phyloP scores from a whole-genome alignment of 805 yeast species.

The Yarrowia phangngaensis region DNA sequence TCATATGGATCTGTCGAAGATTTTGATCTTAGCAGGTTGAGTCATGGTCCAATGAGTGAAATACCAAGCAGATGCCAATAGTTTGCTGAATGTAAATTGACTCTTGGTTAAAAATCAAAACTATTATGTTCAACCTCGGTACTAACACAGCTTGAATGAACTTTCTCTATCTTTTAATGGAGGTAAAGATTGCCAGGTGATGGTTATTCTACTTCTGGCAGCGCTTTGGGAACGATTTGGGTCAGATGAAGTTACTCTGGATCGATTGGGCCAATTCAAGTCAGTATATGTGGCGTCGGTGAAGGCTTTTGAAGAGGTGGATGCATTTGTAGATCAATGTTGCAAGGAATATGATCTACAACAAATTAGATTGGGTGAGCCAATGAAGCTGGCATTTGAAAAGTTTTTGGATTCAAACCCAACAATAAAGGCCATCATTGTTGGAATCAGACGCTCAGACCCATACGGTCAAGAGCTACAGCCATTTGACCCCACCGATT shows the following conservation, averaged over 20 bases:
- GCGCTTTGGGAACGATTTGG: constrained; percentile 40
- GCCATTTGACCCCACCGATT: constrained; percentile 72
- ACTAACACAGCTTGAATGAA: constrained; percentile 29
- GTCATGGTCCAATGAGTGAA: no score
- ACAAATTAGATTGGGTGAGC: constrained; percentile 41
- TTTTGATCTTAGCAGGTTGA: neutral
- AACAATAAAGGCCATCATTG: constrained; percentile 65
- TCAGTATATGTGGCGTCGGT: constrained; percentile 76
- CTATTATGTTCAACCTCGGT: neutral
- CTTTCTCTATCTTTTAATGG: constrained; percentile 85
- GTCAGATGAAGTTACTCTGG: constrained; percentile 29
- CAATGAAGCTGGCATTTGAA: constrained; percentile 66
- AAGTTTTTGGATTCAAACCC: constrained; percentile 54
- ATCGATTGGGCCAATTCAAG: constrained; percentile 41
- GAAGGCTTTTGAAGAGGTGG: constrained; percentile 65
- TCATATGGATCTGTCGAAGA: neutral
- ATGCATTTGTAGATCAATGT: constrained; percentile 58
- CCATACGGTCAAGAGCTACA: constrained; percentile 66
- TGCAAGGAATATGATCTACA: constrained; percentile 53
- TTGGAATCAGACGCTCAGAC: constrained; percentile 85
- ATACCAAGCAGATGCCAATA: no score
- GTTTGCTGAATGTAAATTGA: no score
- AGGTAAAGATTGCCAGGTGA: constrained; percentile 92
- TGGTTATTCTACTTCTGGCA: constrained; percentile 71
- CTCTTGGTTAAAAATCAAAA: no score